Percentiles rank a stretch among this genome's conserved stretches.
phyloP scores from a whole-genome alignment of 2,329 filamentous ascomycete species.

The Talaromyces sp. region DNA sequence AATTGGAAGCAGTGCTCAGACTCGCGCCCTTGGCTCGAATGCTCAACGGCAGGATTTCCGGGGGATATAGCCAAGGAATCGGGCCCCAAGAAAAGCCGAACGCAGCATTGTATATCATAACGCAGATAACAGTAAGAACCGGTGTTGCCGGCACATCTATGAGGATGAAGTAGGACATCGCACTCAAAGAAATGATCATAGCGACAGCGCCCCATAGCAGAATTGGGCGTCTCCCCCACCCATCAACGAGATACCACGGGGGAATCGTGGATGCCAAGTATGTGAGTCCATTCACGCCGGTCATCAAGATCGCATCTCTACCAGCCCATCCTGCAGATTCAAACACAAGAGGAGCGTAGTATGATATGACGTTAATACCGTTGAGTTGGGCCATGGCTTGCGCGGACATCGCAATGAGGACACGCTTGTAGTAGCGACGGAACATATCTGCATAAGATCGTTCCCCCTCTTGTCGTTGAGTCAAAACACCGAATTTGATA shows the following conservation, averaged over 20 bases:
- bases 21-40: constrained; percentile 96
- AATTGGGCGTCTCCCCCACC: constrained; percentile 83
- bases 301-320: constrained; percentile 90
- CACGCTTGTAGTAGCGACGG: constrained; percentile 80
- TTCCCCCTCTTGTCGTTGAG: constrained; percentile 92
- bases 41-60: constrained; percentile 95
- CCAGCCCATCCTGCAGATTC: constrained; percentile 95
- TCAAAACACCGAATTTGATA: constrained; percentile 96
- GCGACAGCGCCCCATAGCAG: constrained; percentile 82
- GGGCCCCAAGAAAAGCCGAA: constrained; percentile 98
- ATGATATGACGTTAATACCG: constrained; percentile 99
- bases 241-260: constrained; percentile 94
- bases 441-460: constrained; percentile 93
- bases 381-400: constrained; percentile 94
- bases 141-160: constrained; percentile 74
- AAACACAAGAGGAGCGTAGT: constrained; percentile 95
- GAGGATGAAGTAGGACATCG: constrained; percentile 94
- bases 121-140: constrained; percentile 81
- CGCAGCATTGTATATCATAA: constrained; percentile 97
- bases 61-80: constrained; percentile 96
- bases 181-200: constrained; percentile 82
- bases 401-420: constrained; percentile 98
- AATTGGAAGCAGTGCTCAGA: constrained; percentile 92
- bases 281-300: constrained; percentile 87
- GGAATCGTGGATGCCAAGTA: constrained; percentile 91